Conservation (phyloP, 2,329 filamentous ascomycete species). For the Sporothrix luriei region DNA sequence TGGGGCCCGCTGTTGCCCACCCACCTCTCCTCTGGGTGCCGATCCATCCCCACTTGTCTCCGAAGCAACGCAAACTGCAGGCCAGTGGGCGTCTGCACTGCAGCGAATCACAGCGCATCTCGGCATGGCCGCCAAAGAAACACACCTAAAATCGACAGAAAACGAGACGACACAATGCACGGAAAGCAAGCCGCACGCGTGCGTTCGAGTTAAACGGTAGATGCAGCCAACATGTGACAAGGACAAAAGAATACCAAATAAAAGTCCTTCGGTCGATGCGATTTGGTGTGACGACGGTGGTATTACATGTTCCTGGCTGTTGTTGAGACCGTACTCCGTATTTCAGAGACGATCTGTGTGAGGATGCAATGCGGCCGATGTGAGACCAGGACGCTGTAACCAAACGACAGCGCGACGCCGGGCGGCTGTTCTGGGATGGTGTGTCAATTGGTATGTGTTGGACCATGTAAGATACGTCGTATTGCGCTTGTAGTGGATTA, state of each 20-base stretch:
- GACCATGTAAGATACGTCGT: too few relatives aligned
- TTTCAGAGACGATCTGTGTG: background rate
- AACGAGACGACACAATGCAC: slow-evolving; percentile 15
- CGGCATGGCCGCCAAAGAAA: background rate
- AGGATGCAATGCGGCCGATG: background rate
- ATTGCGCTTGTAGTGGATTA: slow-evolving; percentile 6
- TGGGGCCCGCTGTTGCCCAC: slow-evolving; percentile 17
- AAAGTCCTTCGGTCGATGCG: background rate
- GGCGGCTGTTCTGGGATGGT: slow-evolving; percentile 9
- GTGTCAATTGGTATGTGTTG: slow-evolving; percentile 12
- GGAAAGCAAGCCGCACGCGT: background rate
- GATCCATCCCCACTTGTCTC: slow-evolving; percentile 30
- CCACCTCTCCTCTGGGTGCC: slow-evolving; percentile 16
- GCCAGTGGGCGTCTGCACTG: slow-evolving; percentile 5
- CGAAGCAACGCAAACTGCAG: slow-evolving; percentile 31
- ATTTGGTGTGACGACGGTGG: background rate
- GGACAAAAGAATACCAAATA: too few relatives aligned
- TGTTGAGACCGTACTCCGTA: background rate
- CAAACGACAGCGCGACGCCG: background rate
- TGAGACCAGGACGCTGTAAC: slow-evolving; percentile 4
- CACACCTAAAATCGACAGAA: slow-evolving; percentile 1
- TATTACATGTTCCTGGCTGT: slow-evolving; percentile 16
- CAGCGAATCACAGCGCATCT: slow-evolving; percentile 23
- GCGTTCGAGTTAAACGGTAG: too few relatives aligned
- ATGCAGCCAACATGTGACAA: too few relatives aligned